These are phyloP conservation scores for Neofusicoccum kwambonambiense DNA, from an alignment of 2,329 filamentous ascomycete species.

Conservation along the genomic window DNA sequence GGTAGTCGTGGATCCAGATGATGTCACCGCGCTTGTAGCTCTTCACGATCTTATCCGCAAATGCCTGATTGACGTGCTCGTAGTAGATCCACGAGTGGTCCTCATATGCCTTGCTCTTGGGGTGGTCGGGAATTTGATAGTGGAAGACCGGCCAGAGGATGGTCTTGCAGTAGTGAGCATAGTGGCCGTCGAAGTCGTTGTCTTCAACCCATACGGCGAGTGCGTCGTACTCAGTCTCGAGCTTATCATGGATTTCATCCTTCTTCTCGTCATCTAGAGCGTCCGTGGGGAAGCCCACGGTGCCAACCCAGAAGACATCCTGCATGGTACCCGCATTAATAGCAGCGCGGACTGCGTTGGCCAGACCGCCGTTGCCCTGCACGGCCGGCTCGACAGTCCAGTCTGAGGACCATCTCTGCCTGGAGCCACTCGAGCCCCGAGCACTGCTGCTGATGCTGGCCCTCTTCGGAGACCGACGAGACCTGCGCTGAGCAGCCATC, in stretches of 20 bases:
- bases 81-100: constrained; percentile 98
- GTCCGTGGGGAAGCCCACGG: constrained; percentile 91
- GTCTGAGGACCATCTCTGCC: constrained; percentile 67
- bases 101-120: constrained; percentile 96
- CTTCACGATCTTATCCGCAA: constrained; percentile 84
- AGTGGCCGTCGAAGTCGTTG: constrained; percentile 91
- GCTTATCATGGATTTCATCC: constrained; percentile 76
- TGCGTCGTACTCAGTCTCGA: constrained; percentile 79
- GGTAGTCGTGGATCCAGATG: constrained; percentile 96
- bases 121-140: constrained; percentile 96
- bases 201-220: constrained; percentile 83
- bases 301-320: constrained; percentile 88
- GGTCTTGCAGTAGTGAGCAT: constrained; percentile 94
- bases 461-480: constrained; percentile 24
- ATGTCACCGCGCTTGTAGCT: constrained; percentile 93
- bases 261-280: constrained; percentile 73
- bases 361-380: constrained; percentile 88
- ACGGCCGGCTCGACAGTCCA: constrained; percentile 84
- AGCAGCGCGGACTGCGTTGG: constrained; percentile 82
- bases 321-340: constrained; percentile 65
- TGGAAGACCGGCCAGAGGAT: constrained; percentile 98
- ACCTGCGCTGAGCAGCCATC: constrained; percentile 27
- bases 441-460: constrained; percentile 17
- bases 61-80: constrained; percentile 85
- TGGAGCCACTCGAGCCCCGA: constrained; percentile 32